phyloP scores from a whole-genome alignment of 176 grass and related monocot genomes.

The Rhynchospora pubera region DNA sequence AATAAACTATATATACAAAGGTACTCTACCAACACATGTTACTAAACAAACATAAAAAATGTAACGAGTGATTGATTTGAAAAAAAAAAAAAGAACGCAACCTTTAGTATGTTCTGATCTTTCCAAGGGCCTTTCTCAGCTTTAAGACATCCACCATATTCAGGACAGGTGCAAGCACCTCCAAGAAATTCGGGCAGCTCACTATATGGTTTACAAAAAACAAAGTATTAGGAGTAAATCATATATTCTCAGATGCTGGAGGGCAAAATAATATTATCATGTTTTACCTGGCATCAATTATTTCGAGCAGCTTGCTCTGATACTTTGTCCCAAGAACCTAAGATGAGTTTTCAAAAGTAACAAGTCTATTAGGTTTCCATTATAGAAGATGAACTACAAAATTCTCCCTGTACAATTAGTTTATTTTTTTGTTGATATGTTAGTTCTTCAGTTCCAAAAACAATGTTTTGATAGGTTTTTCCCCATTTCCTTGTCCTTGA shows the following conservation, averaged over 20 bases:
- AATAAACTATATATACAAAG: neutral
- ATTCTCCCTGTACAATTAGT: neutral
- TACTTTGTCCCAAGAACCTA: constrained; percentile 94
- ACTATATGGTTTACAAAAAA: constrained; percentile 5
- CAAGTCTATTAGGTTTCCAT: neutral
- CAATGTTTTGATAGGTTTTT: neutral
- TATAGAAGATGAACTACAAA: neutral
- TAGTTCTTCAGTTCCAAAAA: neutral
- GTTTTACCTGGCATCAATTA: constrained; percentile 69
- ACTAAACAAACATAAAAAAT: neutral
- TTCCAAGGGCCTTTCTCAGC: constrained; percentile 24
- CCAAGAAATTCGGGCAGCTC: constrained; percentile 28
- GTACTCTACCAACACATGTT: neutral
- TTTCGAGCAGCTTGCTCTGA: constrained; percentile 79
- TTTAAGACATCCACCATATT: constrained; percentile 24
- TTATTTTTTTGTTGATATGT: neutral
- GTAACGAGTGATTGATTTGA: neutral
- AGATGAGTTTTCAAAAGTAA: constrained; percentile 16
- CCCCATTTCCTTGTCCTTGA: neutral
- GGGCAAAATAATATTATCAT: constrained; percentile 5
- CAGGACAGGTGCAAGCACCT: constrained; percentile 20
- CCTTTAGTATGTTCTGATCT: constrained; percentile 24
- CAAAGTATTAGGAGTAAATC: neutral
- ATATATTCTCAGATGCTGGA: neutral
- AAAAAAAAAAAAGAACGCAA: neutral